A percentile compares a stretch with the other conserved stretches of the same genome.
These are phyloP conservation scores for Rhodotorula taiwanensis DNA, from an alignment of 768 basidiomycete species.

Conservation along the genomic window DNA sequence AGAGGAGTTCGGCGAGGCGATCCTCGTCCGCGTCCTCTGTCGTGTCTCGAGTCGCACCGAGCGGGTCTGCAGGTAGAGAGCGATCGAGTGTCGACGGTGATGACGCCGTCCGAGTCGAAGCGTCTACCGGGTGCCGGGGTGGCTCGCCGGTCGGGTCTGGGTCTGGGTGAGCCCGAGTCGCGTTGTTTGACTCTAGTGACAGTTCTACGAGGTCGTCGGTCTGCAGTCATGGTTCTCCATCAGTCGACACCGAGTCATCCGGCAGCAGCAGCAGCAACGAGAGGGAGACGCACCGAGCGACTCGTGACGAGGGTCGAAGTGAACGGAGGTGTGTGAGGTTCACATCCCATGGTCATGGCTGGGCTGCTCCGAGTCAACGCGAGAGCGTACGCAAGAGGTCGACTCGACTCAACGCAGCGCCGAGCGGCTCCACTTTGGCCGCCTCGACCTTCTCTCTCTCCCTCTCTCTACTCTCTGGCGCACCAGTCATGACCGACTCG, in stretches of 20 bases:
- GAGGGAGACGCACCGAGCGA: conserved; percentile 5
- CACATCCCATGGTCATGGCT: conserved; percentile 15
- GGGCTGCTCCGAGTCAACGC: not conserved
- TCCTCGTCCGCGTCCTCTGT: not conserved
- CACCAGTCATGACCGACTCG: not conserved
- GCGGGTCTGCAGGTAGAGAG: too few species aligned
- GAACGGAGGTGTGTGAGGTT: conserved; percentile 8
- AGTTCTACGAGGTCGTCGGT: conserved; percentile 24
- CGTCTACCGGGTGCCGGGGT: too few species aligned
- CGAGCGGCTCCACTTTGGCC: not conserved
- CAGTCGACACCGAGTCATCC: not conserved
- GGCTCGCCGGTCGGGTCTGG: too few species aligned
- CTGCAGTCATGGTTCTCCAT: conserved; percentile 1
- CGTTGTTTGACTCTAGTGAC: not conserved
- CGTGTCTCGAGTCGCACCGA: not conserved
- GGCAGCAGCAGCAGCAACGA: not conserved
- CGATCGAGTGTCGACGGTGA: too few species aligned
- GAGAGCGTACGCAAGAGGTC: not conserved
- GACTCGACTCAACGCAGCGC: too few species aligned
- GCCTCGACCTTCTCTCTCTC: too few species aligned
- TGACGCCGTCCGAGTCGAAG: too few species aligned
- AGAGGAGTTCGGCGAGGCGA: conserved; percentile 16
- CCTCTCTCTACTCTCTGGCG: too few species aligned
- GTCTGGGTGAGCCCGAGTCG: too few species aligned
- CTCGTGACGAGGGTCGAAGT: not conserved